These are phyloP conservation scores for Nematodospora valgi DNA, from an alignment of 805 yeast species.

Conservation along the genomic window DNA sequence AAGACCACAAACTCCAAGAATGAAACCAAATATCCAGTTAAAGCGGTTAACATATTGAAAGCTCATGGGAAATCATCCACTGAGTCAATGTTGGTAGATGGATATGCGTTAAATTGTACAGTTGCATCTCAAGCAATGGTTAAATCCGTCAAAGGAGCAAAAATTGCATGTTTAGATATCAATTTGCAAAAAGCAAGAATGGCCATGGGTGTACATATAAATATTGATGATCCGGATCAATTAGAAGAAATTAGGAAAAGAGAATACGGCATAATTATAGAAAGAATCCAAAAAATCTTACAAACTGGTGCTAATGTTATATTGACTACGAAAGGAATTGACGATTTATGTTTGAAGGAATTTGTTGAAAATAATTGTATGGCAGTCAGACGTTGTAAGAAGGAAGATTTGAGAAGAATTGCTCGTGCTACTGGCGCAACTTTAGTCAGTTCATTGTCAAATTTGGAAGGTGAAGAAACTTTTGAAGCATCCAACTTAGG, in stretches of 20 bases:
- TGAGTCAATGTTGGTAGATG: conserved; percentile 84
- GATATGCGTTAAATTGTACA: conserved; percentile 95
- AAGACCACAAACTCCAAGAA: conserved; percentile 87
- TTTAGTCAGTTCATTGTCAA: conserved; percentile 78
- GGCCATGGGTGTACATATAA: conserved; percentile 98
- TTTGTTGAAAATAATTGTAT: conserved; percentile 88
- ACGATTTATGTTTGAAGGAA: conserved; percentile 85
- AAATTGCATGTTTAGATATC: conserved; percentile 85
- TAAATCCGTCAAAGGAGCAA: conserved; percentile 64
- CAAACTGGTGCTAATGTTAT: conserved; percentile 91
- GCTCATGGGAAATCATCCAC: conserved; percentile 93
- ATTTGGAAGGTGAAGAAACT: conserved; percentile 93
- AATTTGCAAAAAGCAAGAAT: conserved; percentile 93
- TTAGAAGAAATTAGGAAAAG: conserved; percentile 88
- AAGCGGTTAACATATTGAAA: conserved; percentile 92
- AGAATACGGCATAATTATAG: conserved; percentile 81
- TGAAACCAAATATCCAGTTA: conserved; percentile 89
- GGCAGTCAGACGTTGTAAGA: conserved; percentile 96
- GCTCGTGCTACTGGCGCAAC: conserved; percentile 99
- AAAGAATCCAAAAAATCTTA: conserved; percentile 76
- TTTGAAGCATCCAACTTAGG: conserved; percentile 86
- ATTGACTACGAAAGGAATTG: conserved; percentile 91
- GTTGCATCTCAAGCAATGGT: conserved; percentile 97
- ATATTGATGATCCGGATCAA: conserved; percentile 96
- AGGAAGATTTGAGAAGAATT: conserved; percentile 93